phyloP scores from a whole-genome alignment of 208 protist species.

The Leishmania martiniquensis region DNA sequence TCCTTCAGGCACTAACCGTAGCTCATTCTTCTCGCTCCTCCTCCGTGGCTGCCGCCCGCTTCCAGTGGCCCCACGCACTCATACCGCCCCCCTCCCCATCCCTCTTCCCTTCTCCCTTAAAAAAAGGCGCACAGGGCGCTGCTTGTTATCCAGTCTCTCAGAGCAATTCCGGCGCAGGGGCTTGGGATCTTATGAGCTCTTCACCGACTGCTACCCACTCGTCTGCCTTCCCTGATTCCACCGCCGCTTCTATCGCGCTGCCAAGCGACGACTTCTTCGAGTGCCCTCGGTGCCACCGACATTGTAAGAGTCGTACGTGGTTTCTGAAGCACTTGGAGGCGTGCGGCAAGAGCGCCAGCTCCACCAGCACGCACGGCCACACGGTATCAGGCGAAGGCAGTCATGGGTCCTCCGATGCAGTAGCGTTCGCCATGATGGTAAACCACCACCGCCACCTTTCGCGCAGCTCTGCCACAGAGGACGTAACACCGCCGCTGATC shows the following conservation, averaged over 20 bases:
- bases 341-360: constrained; percentile 16
- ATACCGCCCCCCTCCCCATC: background rate
- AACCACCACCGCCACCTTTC: constrained; percentile 5
- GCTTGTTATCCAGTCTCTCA: background rate
- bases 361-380: background rate
- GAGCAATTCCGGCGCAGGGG: background rate
- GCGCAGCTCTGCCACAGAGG: constrained; percentile 12
- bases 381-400: constrained; percentile 15
- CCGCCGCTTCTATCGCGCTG: background rate
- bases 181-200: constrained; percentile 10
- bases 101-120: background rate
- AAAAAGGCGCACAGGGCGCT: background rate
- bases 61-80: background rate
- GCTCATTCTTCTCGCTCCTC: background rate
- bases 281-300: constrained; percentile 28
- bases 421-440: background rate
- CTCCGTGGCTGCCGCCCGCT: background rate
- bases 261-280: constrained; percentile 10
- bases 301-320: constrained; percentile 34
- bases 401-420: background rate
- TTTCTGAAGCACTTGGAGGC: constrained; percentile 33
- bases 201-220: constrained; percentile 8
- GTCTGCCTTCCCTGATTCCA: constrained; percentile 1
- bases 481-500: constrained; percentile 4
- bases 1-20: too few relatives aligned